Base-by-base conservation (phyloP, 306 rosid genomes). In the Cyamopsis tetragonoloba region DNA sequence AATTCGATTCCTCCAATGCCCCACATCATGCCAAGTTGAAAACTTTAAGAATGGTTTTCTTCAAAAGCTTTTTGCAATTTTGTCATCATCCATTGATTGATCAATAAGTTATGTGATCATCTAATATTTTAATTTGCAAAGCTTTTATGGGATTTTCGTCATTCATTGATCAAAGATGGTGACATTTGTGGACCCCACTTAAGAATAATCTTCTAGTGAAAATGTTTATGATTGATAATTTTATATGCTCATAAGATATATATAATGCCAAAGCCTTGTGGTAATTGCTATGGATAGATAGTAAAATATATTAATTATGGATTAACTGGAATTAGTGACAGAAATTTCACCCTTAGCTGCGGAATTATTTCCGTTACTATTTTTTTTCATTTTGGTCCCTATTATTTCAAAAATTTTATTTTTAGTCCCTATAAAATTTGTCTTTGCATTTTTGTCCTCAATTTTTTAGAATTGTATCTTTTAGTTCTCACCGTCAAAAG, bases 1-100 rank as follows among this genome's bases (percentile, higher is more conserved):
- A 69, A 39, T 28, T 30, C 83, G 83, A 63, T 79, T 74, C 43
- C 60, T 35, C 64, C 81, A 71, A 80, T 65, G 81, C 55, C 77
- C 74, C 77, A 70, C 63, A 74, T 42, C 62, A 50, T 60, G 72
- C 66, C 59, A 50, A 51, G 27, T 38, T 46, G 11, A 64, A 55
- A 26, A 35, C 23, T 12, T 7, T 41, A 54, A 53, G 6, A 75
- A 48, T 58, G 26, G 46, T 59, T 70, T 59, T 71, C 73, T 32
- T 43, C 51, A 24, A 41, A 41, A 50, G 35, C 59, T 64, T 64
- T 73, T 41, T 71, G 66, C 31, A 7, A 76, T 51, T 60, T 76
- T 79, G 48, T 77, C 80, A 49, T 59, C 77, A 63, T 56, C n/a
- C 71, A 38, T 74, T 34, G 74, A 35, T 75, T 66, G 59, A 71